phyloP scores from a whole-genome alignment of 2,329 filamentous ascomycete species.

The Aureobasidium subglaciale region DNA sequence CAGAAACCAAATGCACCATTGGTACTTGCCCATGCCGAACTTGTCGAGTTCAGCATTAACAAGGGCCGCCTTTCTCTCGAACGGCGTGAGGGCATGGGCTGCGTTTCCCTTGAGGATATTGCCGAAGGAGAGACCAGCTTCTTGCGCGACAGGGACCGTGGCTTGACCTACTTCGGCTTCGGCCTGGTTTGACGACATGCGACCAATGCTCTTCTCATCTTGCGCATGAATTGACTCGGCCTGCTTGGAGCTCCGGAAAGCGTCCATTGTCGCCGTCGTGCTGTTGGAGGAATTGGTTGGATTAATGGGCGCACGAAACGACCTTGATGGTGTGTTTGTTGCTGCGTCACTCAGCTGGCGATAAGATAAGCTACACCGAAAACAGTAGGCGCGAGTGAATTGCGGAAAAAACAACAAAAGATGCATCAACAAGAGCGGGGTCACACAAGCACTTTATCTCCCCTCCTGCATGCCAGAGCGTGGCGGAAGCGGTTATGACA shows the following conservation, averaged over 20 bases:
- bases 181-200: background rate
- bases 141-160: background rate
- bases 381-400: background rate
- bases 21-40: conserved; percentile 48
- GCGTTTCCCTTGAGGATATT: conserved; percentile 7
- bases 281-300: no score
- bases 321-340: background rate
- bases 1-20: conserved; percentile 34
- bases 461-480: background rate
- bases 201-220: background rate
- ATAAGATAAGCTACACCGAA: background rate
- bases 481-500: background rate
- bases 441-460: background rate
- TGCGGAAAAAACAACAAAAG: background rate
- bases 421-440: background rate
- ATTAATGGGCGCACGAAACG: background rate
- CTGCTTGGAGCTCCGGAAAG: background rate
- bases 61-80: conserved; percentile 39
- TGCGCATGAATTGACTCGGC: background rate
- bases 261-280: background rate
- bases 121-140: conserved; percentile 2
- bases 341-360: background rate
- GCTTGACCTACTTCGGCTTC: conserved; percentile 1
- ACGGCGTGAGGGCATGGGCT: conserved; percentile 17
- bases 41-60: conserved; percentile 44